Conservation (phyloP, 257 asterid species). For the Verbascum thapsus region DNA sequence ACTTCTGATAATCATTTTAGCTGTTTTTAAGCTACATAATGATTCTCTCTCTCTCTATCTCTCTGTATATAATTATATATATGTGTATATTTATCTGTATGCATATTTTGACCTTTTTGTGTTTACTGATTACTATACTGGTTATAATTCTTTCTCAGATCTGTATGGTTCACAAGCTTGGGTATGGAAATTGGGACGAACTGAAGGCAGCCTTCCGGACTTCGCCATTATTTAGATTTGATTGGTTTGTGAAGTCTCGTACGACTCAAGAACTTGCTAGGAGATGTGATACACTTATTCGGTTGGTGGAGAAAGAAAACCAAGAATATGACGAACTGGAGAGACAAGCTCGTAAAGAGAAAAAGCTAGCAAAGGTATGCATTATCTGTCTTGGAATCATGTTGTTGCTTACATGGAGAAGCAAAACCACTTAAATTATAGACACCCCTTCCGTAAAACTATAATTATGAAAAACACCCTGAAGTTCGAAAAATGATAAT, state of each 20-base stretch:
- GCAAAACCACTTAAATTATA: too few species aligned
- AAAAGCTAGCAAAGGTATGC: constrained; percentile 83
- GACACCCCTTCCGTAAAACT: too few species aligned
- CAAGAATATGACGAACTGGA: constrained; percentile 97
- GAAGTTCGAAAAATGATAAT: too few species aligned
- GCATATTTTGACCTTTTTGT: too few species aligned
- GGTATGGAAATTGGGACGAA: constrained; percentile 99
- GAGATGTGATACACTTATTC: constrained; percentile 93
- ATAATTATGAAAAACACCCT: too few species aligned
- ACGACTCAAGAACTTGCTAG: constrained; percentile 99
- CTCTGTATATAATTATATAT: too few species aligned
- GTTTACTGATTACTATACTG: constrained; percentile 1
- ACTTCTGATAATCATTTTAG: background rate
- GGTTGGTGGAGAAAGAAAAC: constrained; percentile 91
- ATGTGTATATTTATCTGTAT: too few species aligned
- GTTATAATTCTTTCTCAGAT: constrained; percentile 44
- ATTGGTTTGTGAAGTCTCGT: constrained; percentile 98
- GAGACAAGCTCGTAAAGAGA: constrained; percentile 97
- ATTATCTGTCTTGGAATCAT: background rate
- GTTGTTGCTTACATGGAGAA: background rate
- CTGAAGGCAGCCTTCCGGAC: constrained; percentile 96
- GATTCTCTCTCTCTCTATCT: too few species aligned
- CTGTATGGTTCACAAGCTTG: constrained; percentile 98
- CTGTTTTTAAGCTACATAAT: background rate
- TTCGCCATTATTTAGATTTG: constrained; percentile 91